A percentile compares a stretch with the other conserved stretches of the same genome.
Evolutionary conservation across 2,329 filamentous ascomycete genomes (phyloP).

Genomic region (Alternaria brassicae): DNA sequence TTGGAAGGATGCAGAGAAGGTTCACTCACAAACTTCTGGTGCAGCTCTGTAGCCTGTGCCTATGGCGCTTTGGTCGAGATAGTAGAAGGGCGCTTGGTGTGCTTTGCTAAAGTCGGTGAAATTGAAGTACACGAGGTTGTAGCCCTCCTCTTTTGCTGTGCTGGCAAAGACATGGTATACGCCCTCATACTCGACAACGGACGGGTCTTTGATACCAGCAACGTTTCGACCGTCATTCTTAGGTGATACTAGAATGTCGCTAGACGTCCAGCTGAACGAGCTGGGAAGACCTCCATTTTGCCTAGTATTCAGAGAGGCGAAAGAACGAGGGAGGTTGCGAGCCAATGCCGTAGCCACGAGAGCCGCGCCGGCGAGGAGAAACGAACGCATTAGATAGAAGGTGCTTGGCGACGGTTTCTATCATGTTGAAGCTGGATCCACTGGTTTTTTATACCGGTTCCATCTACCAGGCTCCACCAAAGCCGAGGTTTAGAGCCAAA

Average conservation of each 20-base stretch:
- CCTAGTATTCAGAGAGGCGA: conserved; percentile 1
- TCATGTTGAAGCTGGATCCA: background rate
- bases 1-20: background rate
- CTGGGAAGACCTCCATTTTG: conserved; percentile 26
- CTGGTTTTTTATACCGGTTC: background rate
- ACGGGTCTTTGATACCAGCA: conserved; percentile 47
- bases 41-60: conserved; percentile 53
- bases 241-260: conserved; percentile 31
- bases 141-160: conserved; percentile 46
- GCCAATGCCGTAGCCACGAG: conserved; percentile 20
- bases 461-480: background rate
- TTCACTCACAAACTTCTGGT: conserved; percentile 44
- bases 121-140: conserved; percentile 53
- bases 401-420: background rate
- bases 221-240: conserved; percentile 39
- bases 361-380: conserved; percentile 11
- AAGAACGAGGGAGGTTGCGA: conserved; percentile 7
- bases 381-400: conserved; percentile 6
- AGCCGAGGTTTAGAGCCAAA: background rate
- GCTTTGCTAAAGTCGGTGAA: conserved; percentile 50
- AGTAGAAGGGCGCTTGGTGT: conserved; percentile 44
- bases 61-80: conserved; percentile 50
- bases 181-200: conserved; percentile 48
- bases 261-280: conserved; percentile 44
- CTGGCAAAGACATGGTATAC: conserved; percentile 54